Conservation (phyloP, 2,329 filamentous ascomycete species). For the Bipolaris victoriae region DNA sequence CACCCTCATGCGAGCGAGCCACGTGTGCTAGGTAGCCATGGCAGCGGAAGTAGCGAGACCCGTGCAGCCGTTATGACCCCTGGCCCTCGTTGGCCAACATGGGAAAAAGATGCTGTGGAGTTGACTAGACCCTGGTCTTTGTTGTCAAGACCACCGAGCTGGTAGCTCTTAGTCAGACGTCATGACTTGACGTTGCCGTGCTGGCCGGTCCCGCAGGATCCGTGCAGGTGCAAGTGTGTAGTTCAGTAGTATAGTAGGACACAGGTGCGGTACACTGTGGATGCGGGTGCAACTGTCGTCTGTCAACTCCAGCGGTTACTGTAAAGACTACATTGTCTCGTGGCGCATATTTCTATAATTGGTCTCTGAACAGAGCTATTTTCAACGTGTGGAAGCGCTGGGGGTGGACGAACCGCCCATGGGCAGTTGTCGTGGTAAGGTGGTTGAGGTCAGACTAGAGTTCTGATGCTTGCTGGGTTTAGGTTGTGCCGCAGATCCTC, state of each 20-base stretch:
- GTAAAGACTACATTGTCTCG: constrained; percentile 24
- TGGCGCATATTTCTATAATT: constrained; percentile 25
- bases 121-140: constrained; percentile 19
- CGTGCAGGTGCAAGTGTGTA: neutral
- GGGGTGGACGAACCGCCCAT: constrained; percentile 16
- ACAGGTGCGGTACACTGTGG: neutral
- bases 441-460: constrained; percentile 30
- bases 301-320: constrained; percentile 20
- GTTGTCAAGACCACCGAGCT: constrained; percentile 11
- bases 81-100: constrained; percentile 24
- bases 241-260: neutral
- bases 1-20: constrained; percentile 44
- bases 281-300: constrained; percentile 3
- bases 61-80: constrained; percentile 32
- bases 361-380: constrained; percentile 15
- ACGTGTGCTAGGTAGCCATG: constrained; percentile 31
- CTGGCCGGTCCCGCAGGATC: neutral
- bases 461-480: constrained; percentile 41
- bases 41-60: constrained; percentile 43
- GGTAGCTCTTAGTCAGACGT: constrained; percentile 10
- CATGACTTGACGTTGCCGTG: constrained; percentile 10
- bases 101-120: constrained; percentile 27
- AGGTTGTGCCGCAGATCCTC: constrained; percentile 37
- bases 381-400: constrained; percentile 25
- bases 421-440: constrained; percentile 31